Conservation (phyloP, 2,329 filamentous ascomycete species). For the Neonectria sp. region DNA sequence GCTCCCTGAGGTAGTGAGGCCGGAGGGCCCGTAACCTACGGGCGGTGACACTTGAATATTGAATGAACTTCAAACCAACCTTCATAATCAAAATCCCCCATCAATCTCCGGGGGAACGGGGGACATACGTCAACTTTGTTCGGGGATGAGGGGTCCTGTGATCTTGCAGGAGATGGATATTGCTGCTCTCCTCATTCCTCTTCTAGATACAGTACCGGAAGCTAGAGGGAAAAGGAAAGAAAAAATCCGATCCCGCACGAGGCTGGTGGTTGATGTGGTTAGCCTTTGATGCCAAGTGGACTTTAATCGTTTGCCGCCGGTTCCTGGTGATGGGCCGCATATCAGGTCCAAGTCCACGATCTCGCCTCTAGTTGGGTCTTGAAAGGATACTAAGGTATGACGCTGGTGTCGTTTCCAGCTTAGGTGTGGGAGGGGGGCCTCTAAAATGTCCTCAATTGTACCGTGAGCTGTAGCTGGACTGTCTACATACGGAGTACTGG, state of each 20-base stretch:
- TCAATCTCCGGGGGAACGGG: conserved; percentile 23
- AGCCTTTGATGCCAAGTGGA: neutral
- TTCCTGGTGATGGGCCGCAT: conserved; percentile 29
- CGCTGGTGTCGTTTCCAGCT: conserved; percentile 9
- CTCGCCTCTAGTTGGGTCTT: conserved; percentile 9
- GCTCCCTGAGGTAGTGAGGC: conserved; percentile 9
- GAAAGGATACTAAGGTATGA: conserved; percentile 6
- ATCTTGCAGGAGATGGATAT: conserved; percentile 1
- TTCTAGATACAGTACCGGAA: neutral
- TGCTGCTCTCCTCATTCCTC: neutral
- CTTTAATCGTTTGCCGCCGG: conserved; percentile 18
- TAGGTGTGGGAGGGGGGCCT: neutral
- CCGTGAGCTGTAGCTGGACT: neutral
- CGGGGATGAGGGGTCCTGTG: conserved; percentile 10
- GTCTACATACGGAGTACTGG: conserved; percentile 1
- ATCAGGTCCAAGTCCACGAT: conserved; percentile 15
- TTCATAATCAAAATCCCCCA: conserved; percentile 3
- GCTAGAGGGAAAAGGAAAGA: neutral
- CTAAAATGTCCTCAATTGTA: neutral
- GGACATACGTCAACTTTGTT: conserved; percentile 13
- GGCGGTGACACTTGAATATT: conserved; percentile 12
- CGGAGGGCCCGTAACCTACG: conserved; percentile 15
- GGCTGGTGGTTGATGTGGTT: neutral
- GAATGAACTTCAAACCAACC: conserved; percentile 9
- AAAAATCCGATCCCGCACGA: neutral